Evolutionary conservation across 768 basidiomycete species (phyloP).

Genomic region (Pleurotus eryngii): DNA sequence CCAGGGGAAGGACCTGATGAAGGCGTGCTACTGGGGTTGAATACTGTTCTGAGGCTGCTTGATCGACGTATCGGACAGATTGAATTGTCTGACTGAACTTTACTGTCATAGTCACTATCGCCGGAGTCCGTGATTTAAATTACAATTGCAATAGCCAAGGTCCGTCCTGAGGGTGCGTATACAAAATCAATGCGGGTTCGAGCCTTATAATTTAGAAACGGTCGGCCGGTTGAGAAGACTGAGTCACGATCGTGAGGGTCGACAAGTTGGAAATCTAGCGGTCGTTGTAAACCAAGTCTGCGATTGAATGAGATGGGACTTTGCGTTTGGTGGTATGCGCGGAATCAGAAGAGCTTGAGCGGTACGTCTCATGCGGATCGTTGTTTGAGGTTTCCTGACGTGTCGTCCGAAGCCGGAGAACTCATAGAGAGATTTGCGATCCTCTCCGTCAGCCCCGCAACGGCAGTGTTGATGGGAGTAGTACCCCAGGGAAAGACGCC

Average conservation of each 20-base stretch:
- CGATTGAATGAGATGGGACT: too few species aligned
- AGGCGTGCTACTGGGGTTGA: conserved; percentile 72
- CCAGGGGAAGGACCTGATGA: conserved; percentile 75
- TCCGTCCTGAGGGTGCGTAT: too few species aligned
- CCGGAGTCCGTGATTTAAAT: neutral
- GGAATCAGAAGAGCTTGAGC: too few species aligned
- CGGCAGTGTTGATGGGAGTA: neutral
- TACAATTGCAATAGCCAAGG: neutral
- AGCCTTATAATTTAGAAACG: too few species aligned
- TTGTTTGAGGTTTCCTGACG: too few species aligned
- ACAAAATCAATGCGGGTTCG: too few species aligned
- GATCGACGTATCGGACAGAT: conserved; percentile 53
- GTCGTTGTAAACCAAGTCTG: too few species aligned
- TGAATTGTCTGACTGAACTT: conserved; percentile 5
- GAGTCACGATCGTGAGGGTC: too few species aligned
- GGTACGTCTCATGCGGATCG: too few species aligned
- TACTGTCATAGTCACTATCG: neutral
- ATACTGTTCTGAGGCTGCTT: conserved; percentile 60
- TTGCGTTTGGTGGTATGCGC: too few species aligned
- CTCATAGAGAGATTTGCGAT: neutral
- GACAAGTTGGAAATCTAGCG: too few species aligned
- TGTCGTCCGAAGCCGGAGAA: neutral
- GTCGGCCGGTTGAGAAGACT: too few species aligned
- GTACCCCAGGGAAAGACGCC: neutral
- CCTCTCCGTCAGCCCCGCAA: neutral